A percentile compares a stretch with the other conserved stretches of the same genome.
phyloP scores from a whole-genome alignment of 768 basidiomycete genomes.

The Suillus tomentosus region DNA sequence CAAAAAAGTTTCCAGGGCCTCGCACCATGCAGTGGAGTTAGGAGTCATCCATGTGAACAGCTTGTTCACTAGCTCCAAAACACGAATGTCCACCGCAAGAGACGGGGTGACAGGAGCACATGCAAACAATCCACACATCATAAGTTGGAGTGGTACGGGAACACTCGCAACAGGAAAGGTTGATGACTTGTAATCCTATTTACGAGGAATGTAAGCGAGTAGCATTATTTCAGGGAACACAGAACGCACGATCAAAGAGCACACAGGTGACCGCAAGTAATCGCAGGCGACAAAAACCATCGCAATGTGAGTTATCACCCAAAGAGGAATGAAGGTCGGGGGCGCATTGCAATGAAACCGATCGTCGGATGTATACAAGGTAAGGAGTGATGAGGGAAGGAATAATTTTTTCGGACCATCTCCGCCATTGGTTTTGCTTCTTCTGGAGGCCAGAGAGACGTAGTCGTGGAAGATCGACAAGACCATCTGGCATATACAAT shows the following conservation, averaged over 20 bases:
- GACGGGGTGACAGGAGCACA: slow-evolving; percentile 30
- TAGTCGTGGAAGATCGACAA: too few species aligned
- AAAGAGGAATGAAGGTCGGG: too few species aligned
- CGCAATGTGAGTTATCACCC: not conserved
- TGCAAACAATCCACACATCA: slow-evolving; percentile 28
- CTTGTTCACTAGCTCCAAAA: slow-evolving; percentile 28
- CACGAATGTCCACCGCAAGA: slow-evolving; percentile 33
- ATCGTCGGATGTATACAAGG: too few species aligned
- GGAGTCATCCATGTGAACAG: slow-evolving; percentile 18
- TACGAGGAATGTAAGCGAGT: not conserved
- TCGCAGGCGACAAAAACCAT: not conserved
- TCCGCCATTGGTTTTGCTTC: too few species aligned
- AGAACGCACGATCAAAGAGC: slow-evolving; percentile 6
- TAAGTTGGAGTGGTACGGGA: slow-evolving; percentile 25
- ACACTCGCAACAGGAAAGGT: slow-evolving; percentile 14
- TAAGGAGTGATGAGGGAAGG: too few species aligned
- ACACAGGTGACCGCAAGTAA: slow-evolving; percentile 4
- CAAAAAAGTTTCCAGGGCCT: slow-evolving; percentile 16
- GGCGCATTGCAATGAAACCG: too few species aligned
- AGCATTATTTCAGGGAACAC: not conserved
- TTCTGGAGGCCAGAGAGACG: too few species aligned
- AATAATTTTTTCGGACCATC: too few species aligned
- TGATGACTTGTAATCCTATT: slow-evolving; percentile 9
- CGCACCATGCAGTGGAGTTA: slow-evolving; percentile 14
- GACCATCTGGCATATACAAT: too few species aligned